Evolutionary conservation across 2,329 filamentous ascomycete genomes (phyloP), one percentile per base, ranked within the genome.

Genomic region (Xylaria sp.): DNA sequence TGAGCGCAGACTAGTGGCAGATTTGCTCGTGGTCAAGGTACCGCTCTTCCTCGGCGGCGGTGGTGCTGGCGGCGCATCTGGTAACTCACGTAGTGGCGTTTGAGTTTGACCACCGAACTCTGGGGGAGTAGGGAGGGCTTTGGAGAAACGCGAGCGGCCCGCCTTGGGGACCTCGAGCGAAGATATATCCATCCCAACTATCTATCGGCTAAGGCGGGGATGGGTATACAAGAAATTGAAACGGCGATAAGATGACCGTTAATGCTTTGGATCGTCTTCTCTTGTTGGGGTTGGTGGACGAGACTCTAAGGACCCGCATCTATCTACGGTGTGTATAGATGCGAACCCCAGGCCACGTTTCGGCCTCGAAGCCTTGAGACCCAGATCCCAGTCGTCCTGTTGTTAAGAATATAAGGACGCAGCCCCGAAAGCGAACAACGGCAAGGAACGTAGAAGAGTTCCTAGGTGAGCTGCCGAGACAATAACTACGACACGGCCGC

Each of bases 71-170:
- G 74, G 71, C 33, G 72, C 66, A 63, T 69, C 54, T 57, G 76
- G 74, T 36, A 77, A 71, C 31, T 72, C 65, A 71, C 75, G 75
- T 67, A 72, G 63, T 69, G 71, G 62, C n/a, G 70, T 69, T 61
- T 55, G 56, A 48, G 69, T 62, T 57, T 64, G 67, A 36, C 74
- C 67, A 48, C 74, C 70, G 46, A 75, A 55, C 25, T 56, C 73
- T 62, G 82, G 78, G 62, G 86, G 84, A 64, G 82, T 80, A 41
- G 86, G 87, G 71, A 89, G 80, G 41, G 86, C 86, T 79, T 89
- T 89, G 76, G 86, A 88, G 79, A 86, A 87, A 77, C 86, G 86
- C 73, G 86, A 88, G 64, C 82, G 80, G 74, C 85, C 85, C 71
- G 83, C 78, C 75, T 77, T 79, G 18, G 79, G 77, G 78, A 77